Conservation (phyloP, 2,329 filamentous ascomycete genomes). For the Penicillium sp. region DNA sequence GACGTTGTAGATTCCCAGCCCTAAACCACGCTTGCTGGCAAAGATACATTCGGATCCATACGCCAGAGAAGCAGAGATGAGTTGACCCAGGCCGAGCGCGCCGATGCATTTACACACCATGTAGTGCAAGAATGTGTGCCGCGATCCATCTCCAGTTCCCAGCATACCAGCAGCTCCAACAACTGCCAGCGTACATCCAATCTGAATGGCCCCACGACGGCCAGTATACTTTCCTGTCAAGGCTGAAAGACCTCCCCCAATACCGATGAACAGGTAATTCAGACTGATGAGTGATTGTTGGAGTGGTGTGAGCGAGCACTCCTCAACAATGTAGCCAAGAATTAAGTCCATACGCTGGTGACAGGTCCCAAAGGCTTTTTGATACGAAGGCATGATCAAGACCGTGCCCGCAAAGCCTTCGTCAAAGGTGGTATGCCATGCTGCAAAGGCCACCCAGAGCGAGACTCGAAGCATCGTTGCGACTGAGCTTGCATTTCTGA, state of each 20-base stretch:
- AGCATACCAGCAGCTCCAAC: conserved; percentile 24
- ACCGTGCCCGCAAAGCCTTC: conserved; percentile 20
- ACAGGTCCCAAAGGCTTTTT: conserved; percentile 20
- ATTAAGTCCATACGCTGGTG: conserved; percentile 10
- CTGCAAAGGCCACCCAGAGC: conserved; percentile 18
- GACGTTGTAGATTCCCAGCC: conserved; percentile 21
- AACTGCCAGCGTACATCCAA: conserved; percentile 19
- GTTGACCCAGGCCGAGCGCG: conserved; percentile 19
- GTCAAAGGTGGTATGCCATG: conserved; percentile 23
- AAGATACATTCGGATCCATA: conserved; percentile 23
- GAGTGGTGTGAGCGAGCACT: conserved; percentile 19
- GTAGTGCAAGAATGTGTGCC: conserved; percentile 19
- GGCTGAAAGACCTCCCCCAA: conserved; percentile 20
- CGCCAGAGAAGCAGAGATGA: conserved; percentile 14
- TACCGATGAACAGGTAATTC: conserved; percentile 22
- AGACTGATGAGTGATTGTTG: conserved; percentile 26
- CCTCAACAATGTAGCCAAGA: conserved; percentile 6
- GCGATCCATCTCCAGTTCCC: conserved; percentile 14
- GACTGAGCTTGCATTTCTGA: conserved; percentile 7
- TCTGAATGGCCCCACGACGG: conserved; percentile 19
- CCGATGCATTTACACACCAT: conserved; percentile 25
- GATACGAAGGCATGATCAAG: conserved; percentile 22
- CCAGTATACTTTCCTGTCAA: conserved; percentile 16
- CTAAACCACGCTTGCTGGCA: conserved; percentile 19
- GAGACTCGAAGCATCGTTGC: conserved; percentile 17